Percentiles rank a stretch among this genome's conserved stretches.
Conservation (phyloP, 306 rosid genomes). For the Datisca glomerata region DNA sequence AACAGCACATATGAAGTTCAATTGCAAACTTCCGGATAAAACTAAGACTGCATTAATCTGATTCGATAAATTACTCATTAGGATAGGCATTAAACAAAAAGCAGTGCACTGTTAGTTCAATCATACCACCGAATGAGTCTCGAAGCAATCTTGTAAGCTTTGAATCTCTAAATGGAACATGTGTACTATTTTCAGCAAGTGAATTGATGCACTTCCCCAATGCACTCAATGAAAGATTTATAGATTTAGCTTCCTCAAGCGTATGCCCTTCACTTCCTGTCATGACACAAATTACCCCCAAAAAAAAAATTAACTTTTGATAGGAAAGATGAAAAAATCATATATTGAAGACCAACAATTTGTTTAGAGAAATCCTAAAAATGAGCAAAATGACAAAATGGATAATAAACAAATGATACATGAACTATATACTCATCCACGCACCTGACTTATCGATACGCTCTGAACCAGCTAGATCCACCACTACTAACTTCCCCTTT, state of each 20-base stretch:
- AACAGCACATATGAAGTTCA: too few relatives aligned
- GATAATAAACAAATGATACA: conserved; percentile 7
- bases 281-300: conserved; percentile 23
- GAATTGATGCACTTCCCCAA: conserved; percentile 94
- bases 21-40: too few relatives aligned
- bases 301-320: too few relatives aligned
- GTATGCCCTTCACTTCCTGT: conserved; percentile 98
- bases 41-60: too few relatives aligned
- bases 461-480: conserved; percentile 99
- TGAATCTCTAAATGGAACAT: conserved; percentile 96
- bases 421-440: conserved; percentile 13
- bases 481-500: conserved; percentile 85
- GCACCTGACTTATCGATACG: conserved; percentile 93
- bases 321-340: too few relatives aligned
- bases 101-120: too few relatives aligned
- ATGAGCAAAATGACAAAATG: conserved; percentile 5
- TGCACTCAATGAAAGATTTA: conserved; percentile 92
- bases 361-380: too few relatives aligned
- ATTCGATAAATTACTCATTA: too few relatives aligned
- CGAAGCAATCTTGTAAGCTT: conserved; percentile 91
- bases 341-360: too few relatives aligned
- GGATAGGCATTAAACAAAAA: too few relatives aligned
- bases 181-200: conserved; percentile 86
- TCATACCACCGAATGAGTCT: conserved; percentile 94
- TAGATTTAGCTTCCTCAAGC: conserved; percentile 95